Base-by-base conservation (phyloP, 2,329 filamentous ascomycete species). In the Aspergillus quadrilineatus region DNA sequence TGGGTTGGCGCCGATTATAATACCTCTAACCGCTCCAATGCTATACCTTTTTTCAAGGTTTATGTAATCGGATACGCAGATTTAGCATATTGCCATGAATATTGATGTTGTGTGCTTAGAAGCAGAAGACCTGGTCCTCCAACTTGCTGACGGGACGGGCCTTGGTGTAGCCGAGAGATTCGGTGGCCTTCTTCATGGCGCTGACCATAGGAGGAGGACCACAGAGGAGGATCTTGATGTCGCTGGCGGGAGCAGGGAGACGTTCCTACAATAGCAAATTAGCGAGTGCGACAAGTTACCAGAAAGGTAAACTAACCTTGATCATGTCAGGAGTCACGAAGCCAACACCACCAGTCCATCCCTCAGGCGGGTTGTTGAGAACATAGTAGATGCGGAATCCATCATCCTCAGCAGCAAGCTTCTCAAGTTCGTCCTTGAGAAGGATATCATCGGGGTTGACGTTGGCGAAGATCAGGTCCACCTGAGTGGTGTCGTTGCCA, bases 261-360 rank as follows among this genome's bases (percentile, higher is more conserved):
- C 72, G 73, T 58, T 74, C 75, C 75, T 78, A 55, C 5, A 59
- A 41, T 53, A 28, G 42, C 37, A 32, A 14, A 36, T 57, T 46
- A 57, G 50, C 15, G n/a, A 8, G 6, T n/a, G 28, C n/a, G 6
- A 30, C 17, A 10, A 32, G 41, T 8, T 47, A 5, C 9, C 22
- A 29, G 4, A 10, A 1, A 29, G 2, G 37, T 28, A 4, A 14
- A 72, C 81, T 64, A 75, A 90, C 89, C 77, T 90, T 90, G 72
- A 99, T 93, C 89, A 97, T 97, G 63, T 97, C 93, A 42, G 87
- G 82, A 29, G 93, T 97, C 60, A 97, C 93, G 72, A 96, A 99
- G 65, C 94, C 94, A 60, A 96, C 89, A 64, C 91, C 93, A 58
- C 94, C 94, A 41, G 84, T 87, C 94, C 94, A 99, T 68, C 84